Percentiles rank a stretch among this genome's conserved stretches.
These are phyloP conservation scores for Metschnikowia aberdeeniae DNA, from an alignment of 805 yeast species.

Conservation along the genomic window DNA sequence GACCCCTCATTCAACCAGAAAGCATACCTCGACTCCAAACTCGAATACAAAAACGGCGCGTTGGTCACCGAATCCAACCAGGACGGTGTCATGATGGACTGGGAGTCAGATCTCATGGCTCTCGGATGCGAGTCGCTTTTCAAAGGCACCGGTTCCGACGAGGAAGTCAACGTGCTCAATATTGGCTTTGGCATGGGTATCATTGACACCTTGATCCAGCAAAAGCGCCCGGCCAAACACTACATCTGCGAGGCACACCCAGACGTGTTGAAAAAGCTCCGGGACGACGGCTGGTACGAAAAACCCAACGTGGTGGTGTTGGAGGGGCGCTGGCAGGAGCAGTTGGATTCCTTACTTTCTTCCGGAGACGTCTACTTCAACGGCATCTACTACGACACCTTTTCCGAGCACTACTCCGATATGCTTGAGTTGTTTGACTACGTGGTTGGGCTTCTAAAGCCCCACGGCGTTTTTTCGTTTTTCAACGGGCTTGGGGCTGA, in stretches of 20 bases:
- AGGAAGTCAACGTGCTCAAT: slow-evolving; percentile 57
- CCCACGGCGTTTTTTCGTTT: slow-evolving; percentile 81
- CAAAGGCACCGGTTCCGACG: slow-evolving; percentile 35
- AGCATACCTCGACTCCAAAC: slow-evolving; percentile 59
- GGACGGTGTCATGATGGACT: slow-evolving; percentile 97
- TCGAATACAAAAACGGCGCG: slow-evolving; percentile 65
- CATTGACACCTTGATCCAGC: slow-evolving; percentile 67
- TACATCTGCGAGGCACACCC: slow-evolving; percentile 96
- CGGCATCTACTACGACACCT: slow-evolving; percentile 92
- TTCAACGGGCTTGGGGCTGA: slow-evolving; percentile 75
- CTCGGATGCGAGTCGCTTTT: slow-evolving; percentile 76
- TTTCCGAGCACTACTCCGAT: slow-evolving; percentile 85
- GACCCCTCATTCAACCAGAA: slow-evolving; percentile 64
- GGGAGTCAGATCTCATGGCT: slow-evolving; percentile 84
- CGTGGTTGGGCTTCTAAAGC: slow-evolving; percentile 76
- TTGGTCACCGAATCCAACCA: slow-evolving; percentile 65
- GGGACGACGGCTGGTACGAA: slow-evolving; percentile 77
- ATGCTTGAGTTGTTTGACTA: slow-evolving; percentile 82
- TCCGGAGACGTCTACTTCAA: slow-evolving; percentile 69
- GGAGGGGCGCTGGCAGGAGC: slow-evolving; percentile 93
- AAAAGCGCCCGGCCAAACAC: slow-evolving; percentile 57
- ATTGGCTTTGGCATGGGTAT: slow-evolving; percentile 98
- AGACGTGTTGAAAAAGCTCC: slow-evolving; percentile 69
- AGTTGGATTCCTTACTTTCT: slow-evolving; percentile 59
- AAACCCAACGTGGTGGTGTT: slow-evolving; percentile 67